Conservation (phyloP, 345 rosid genomes). For the Eucalyptus marginata region DNA sequence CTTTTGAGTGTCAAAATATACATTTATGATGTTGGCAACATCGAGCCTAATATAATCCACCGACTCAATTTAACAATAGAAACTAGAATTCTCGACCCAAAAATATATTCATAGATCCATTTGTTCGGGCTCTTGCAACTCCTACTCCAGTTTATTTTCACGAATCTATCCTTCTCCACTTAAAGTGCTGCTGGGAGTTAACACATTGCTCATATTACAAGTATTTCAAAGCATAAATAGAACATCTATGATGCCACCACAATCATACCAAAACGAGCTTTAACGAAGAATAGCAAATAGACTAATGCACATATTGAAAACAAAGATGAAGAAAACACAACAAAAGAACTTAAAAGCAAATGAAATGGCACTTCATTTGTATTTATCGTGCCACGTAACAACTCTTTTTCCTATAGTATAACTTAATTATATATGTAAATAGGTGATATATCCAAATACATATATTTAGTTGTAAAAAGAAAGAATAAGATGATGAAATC, state of each 20-base stretch:
- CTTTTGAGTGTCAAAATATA: neutral
- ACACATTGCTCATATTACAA: neutral
- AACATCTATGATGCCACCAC: neutral
- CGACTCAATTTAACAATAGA: neutral
- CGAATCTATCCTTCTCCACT: neutral
- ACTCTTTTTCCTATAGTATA: neutral
- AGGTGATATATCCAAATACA: neutral
- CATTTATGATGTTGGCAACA: neutral
- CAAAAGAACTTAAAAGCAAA: rapidly evolving
- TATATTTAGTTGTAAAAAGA: neutral
- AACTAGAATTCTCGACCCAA: neutral
- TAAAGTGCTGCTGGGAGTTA: neutral
- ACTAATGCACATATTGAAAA: rapidly evolving
- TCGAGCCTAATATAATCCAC: neutral
- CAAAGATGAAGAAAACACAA: neutral
- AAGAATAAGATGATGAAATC: too few species aligned
- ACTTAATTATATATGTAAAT: neutral
- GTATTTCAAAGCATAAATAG: neutral
- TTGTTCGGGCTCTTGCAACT: neutral
- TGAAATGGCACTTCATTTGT: rapidly evolving
- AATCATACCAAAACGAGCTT: rapidly evolving
- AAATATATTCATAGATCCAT: neutral
- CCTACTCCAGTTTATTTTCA: neutral
- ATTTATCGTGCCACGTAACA: rapidly evolving
- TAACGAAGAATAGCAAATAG: neutral